A percentile compares a stretch with the other conserved stretches of the same genome.
Evolutionary conservation across 2,329 filamentous ascomycete genomes (phyloP).

Genomic region (Fusarium falciforme): DNA sequence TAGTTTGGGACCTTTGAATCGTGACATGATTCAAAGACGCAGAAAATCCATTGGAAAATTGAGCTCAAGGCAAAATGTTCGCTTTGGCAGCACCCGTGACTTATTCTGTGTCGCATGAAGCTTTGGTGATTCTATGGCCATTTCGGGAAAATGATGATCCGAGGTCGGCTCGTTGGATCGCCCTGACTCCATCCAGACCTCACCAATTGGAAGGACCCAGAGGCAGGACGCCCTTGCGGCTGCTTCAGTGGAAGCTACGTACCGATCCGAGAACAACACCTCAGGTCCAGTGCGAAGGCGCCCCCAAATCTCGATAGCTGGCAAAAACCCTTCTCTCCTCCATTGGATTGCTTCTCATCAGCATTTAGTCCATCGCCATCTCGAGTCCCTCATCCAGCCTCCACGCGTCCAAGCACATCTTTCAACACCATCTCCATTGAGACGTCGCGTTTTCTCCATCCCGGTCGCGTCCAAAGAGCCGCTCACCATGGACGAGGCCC

Average conservation of each 20-base stretch:
- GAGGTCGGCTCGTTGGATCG: neutral
- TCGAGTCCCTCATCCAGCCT: conserved; percentile 9
- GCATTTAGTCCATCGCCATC: conserved; percentile 29
- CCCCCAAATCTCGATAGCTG: conserved; percentile 23
- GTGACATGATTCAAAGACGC: neutral
- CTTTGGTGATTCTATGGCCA: neutral
- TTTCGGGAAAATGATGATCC: neutral
- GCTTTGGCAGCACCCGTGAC: neutral
- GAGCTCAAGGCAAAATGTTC: neutral
- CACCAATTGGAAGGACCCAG: conserved; percentile 1
- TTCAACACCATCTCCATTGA: neutral
- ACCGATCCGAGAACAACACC: conserved; percentile 36
- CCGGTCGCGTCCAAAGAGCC: conserved; percentile 18
- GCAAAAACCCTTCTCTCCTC: conserved; percentile 22
- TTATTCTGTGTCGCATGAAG: neutral
- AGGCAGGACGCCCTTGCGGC: neutral
- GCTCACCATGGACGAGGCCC: conserved; percentile 48
- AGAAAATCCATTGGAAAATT: neutral
- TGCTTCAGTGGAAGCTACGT: conserved; percentile 17
- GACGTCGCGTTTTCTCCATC: conserved; percentile 14
- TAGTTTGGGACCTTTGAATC: neutral
- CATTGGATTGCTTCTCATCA: conserved; percentile 16
- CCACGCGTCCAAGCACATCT: conserved; percentile 10
- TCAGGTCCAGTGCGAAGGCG: conserved; percentile 19
- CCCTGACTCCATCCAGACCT: conserved; percentile 1